phyloP scores from a whole-genome alignment of 495 filamentous ascomycete species.

The Aspergillus asperescens region DNA sequence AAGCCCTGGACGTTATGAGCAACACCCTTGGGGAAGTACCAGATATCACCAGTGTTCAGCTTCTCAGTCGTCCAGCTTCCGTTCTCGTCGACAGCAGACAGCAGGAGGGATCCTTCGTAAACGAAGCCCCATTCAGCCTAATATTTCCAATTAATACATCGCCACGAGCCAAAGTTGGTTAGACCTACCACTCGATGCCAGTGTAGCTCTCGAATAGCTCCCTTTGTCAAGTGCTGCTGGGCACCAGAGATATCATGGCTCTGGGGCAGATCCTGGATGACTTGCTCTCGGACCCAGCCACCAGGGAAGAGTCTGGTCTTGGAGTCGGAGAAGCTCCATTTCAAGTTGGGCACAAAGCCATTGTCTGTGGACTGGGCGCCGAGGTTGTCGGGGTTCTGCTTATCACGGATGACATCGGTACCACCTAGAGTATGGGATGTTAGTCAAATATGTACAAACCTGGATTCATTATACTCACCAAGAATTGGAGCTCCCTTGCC shows the following conservation, averaged over 20 bases:
- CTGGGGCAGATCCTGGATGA: slow-evolving; percentile 52
- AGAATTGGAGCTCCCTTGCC: slow-evolving; percentile 46
- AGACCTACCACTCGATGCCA: slow-evolving; percentile 58
- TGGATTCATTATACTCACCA: no score
- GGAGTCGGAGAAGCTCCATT: slow-evolving; percentile 62
- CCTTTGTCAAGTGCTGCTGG: slow-evolving; percentile 59
- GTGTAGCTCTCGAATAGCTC: slow-evolving; percentile 58
- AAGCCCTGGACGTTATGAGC: slow-evolving; percentile 56
- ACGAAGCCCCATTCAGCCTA: slow-evolving; percentile 64
- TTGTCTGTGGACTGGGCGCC: slow-evolving; percentile 52
- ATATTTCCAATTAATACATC: neutral
- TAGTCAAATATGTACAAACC: no score
- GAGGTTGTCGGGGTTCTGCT: slow-evolving; percentile 57
- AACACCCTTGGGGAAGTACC: slow-evolving; percentile 63
- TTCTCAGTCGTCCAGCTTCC: slow-evolving; percentile 50
- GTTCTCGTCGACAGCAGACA: slow-evolving; percentile 57
- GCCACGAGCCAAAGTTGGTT: neutral
- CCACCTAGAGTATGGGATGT: slow-evolving; percentile 23
- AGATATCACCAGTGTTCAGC: slow-evolving; percentile 56
- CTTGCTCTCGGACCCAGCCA: slow-evolving; percentile 61
- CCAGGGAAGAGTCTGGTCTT: slow-evolving; percentile 55
- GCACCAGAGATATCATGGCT: slow-evolving; percentile 59
- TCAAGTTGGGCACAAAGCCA: slow-evolving; percentile 55
- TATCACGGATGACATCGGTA: slow-evolving; percentile 38
- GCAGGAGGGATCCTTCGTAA: slow-evolving; percentile 50